These are phyloP conservation scores for Teratosphaeria gauchensis DNA, from an alignment of 2,329 filamentous ascomycete species.

Conservation along the genomic window DNA sequence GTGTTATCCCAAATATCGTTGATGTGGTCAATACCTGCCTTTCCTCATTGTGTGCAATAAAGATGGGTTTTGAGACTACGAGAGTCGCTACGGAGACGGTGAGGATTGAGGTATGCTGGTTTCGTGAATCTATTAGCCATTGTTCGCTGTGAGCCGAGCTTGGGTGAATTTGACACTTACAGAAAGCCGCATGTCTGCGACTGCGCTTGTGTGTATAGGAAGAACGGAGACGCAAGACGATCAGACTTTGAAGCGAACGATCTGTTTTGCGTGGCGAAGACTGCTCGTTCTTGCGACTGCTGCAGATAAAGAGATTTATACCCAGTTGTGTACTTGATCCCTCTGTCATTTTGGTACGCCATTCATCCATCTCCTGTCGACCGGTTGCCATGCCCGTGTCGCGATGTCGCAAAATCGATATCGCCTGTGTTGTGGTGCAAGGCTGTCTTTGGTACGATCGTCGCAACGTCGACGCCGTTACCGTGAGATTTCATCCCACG, in stretches of 20 bases:
- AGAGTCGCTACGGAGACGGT: not conserved
- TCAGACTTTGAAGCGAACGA: not conserved
- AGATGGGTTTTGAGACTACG: not conserved
- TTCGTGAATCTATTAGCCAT: not conserved
- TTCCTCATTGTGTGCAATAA: not conserved
- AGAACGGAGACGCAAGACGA: not conserved
- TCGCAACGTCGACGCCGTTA: not conserved
- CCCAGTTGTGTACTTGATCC: not conserved
- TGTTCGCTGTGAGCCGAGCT: not conserved
- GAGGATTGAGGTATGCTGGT: not conserved
- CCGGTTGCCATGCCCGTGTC: not conserved
- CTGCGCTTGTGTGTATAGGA: not conserved
- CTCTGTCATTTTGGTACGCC: not conserved
- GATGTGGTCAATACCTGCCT: not conserved
- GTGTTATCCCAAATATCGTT: not conserved
- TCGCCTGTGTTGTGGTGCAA: not conserved
- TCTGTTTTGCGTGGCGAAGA: not conserved
- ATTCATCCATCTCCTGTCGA: not conserved
- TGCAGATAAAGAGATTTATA: not conserved
- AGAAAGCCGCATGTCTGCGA: not conserved
- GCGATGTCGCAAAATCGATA: not conserved
- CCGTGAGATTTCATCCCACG: too few relatives aligned
- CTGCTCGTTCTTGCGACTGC: not conserved
- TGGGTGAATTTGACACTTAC: not conserved
- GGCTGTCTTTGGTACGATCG: not conserved